A percentile compares a stretch with the other conserved stretches of the same genome.
These are phyloP conservation scores for Claviceps sp. DNA, from an alignment of 2,329 filamentous ascomycete genomes.

Conservation along the genomic window DNA sequence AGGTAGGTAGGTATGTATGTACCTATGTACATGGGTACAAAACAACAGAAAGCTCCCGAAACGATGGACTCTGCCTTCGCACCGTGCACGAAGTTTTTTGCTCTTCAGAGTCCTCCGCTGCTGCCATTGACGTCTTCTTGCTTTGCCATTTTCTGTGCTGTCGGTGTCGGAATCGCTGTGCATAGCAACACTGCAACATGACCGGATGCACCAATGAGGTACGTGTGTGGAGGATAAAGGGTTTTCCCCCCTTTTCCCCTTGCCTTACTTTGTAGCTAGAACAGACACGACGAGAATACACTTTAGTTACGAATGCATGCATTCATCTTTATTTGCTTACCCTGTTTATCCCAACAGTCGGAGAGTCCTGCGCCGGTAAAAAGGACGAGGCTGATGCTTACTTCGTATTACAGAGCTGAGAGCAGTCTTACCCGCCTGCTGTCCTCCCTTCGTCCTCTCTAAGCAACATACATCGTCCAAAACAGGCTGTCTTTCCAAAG, in stretches of 20 bases:
- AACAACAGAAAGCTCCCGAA: background rate
- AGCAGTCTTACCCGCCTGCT: background rate
- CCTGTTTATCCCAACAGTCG: too few relatives aligned
- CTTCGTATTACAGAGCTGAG: background rate
- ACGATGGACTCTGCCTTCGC: background rate
- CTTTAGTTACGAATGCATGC: too few relatives aligned
- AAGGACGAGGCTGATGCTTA: background rate
- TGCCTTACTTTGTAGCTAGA: too few relatives aligned
- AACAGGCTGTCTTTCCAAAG: background rate
- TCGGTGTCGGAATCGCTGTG: too few relatives aligned
- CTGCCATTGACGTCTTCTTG: background rate
- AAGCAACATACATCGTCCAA: constrained; percentile 2
- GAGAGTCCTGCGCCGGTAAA: background rate
- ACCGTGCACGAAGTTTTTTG: background rate
- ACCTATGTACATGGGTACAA: too few relatives aligned
- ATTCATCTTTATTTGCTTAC: too few relatives aligned
- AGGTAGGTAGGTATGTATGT: too few relatives aligned
- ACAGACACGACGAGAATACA: too few relatives aligned
- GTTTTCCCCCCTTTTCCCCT: too few relatives aligned
- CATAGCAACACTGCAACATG: too few relatives aligned
- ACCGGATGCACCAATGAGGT: too few relatives aligned
- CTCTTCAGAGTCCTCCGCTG: background rate
- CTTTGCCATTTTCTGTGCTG: background rate
- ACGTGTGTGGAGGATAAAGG: too few relatives aligned
- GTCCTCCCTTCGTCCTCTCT: background rate